Evolutionary conservation across 2,329 filamentous ascomycete genomes (phyloP).

Genomic region (Penicillium sp.): DNA sequence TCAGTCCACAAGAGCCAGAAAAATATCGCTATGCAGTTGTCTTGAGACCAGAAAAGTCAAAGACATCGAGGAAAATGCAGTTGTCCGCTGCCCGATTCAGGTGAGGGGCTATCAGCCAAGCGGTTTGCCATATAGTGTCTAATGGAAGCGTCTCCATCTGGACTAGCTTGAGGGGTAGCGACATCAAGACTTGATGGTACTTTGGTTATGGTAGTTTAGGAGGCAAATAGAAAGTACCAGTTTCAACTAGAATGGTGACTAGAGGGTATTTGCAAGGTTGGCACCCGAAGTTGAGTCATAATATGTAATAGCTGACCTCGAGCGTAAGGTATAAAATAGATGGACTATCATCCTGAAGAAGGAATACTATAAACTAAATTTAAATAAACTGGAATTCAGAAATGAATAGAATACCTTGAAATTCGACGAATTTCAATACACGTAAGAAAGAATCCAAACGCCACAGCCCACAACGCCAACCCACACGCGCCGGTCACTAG

Average conservation of each 20-base stretch:
- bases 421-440: slow-evolving; percentile 15
- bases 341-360: background rate
- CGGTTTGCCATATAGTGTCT: slow-evolving; percentile 11
- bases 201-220: background rate
- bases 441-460: slow-evolving; percentile 9
- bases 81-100: slow-evolving; percentile 19
- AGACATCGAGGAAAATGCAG: slow-evolving; percentile 10
- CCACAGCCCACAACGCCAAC: slow-evolving; percentile 12
- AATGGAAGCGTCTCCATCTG: slow-evolving; percentile 20
- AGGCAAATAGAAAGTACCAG: slow-evolving; percentile 4
- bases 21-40: background rate
- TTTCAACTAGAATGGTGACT: background rate
- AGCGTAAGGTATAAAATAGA: slow-evolving; percentile 3
- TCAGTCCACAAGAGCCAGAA: background rate
- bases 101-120: slow-evolving; percentile 14
- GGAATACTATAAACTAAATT: background rate
- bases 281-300: slow-evolving; percentile 4
- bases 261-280: background rate
- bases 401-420: slow-evolving; percentile 9
- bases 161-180: slow-evolving; percentile 27
- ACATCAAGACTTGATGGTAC: slow-evolving; percentile 7
- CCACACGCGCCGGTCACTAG: slow-evolving; percentile 9
- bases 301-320: background rate
- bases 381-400: background rate
- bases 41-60: background rate